A percentile compares a stretch with the other conserved stretches of the same genome.
phyloP scores from a whole-genome alignment of 1,139 yeast genomes.

The Debaryomyces sp. region DNA sequence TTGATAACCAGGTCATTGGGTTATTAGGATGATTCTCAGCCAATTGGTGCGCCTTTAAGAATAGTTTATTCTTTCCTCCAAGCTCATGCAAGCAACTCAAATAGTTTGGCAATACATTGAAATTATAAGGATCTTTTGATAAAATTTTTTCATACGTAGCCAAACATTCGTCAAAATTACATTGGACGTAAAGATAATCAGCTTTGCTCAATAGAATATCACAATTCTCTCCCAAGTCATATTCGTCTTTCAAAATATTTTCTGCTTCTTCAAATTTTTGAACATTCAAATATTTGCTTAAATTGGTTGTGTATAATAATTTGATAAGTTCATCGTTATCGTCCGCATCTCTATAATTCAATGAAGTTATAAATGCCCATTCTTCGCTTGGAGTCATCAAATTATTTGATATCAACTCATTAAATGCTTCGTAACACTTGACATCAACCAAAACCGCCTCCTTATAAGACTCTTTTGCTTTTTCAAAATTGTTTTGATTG shows the following conservation, averaged over 20 bases:
- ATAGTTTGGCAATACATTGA: conserved; percentile 76
- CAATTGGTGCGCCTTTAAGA: conserved; percentile 78
- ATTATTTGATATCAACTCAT: conserved; percentile 72
- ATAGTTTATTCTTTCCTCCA: conserved; percentile 80
- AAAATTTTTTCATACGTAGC: conserved; percentile 70
- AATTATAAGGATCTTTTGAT: conserved; percentile 67
- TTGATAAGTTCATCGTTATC: conserved; percentile 80
- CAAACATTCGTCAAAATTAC: conserved; percentile 78
- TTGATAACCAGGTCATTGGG: conserved; percentile 89
- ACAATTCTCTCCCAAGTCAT: conserved; percentile 64
- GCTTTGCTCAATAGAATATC: conserved; percentile 75
- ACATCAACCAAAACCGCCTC: conserved; percentile 89
- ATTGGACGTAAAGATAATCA: conserved; percentile 72
- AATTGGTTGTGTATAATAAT: conserved; percentile 71
- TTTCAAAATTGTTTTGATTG: conserved; percentile 80
- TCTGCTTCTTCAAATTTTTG: conserved; percentile 68
- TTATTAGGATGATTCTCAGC: conserved; percentile 85
- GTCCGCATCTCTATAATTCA: conserved; percentile 76
- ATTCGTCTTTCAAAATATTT: conserved; percentile 66
- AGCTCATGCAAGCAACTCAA: conserved; percentile 84
- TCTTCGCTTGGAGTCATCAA: conserved; percentile 85
- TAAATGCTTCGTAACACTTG: conserved; percentile 91
- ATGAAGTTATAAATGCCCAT: conserved; percentile 71
- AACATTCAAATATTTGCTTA: conserved; percentile 72
- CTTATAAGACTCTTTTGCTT: conserved; percentile 84